phyloP scores from a whole-genome alignment of 371 early-diverging fungal genomes.

The Zychaea mexicana region DNA sequence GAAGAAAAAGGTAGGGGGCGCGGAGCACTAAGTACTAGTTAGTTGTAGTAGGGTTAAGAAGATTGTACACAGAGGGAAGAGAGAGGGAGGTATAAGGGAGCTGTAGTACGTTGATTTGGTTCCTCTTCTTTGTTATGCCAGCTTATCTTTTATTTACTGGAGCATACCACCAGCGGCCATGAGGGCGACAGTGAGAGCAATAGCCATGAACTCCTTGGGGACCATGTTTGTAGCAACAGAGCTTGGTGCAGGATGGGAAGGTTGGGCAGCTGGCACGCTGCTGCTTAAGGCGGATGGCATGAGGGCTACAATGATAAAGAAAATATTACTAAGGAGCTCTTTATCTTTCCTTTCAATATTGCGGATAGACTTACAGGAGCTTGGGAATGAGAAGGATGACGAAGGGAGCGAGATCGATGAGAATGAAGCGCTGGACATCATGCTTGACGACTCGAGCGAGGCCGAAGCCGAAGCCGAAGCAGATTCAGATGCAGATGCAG shows the following conservation, averaged over 20 bases:
- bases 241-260: background rate
- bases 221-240: background rate
- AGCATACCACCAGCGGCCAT: background rate
- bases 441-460: conserved; percentile 3
- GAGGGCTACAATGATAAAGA: background rate
- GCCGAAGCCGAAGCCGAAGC: background rate
- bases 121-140: too few relatives aligned
- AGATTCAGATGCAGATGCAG: background rate
- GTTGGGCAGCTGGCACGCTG: background rate
- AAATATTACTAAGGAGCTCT: background rate
- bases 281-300: background rate
- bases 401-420: conserved; percentile 7
- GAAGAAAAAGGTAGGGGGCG: too few relatives aligned
- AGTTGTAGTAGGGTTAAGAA: background rate
- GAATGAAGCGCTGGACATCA: conserved; percentile 1
- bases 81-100: too few relatives aligned
- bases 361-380: background rate
- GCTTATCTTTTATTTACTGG: background rate
- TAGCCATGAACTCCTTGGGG: conserved; percentile 3
- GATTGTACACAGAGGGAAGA: too few relatives aligned
- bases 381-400: background rate
- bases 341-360: background rate
- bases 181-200: conserved; percentile 1
- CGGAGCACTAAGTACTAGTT: background rate
- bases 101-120: too few relatives aligned